Evolutionary conservation across 1,139 yeast species (phyloP).

Genomic region (Suhomyces bokatorum): DNA sequence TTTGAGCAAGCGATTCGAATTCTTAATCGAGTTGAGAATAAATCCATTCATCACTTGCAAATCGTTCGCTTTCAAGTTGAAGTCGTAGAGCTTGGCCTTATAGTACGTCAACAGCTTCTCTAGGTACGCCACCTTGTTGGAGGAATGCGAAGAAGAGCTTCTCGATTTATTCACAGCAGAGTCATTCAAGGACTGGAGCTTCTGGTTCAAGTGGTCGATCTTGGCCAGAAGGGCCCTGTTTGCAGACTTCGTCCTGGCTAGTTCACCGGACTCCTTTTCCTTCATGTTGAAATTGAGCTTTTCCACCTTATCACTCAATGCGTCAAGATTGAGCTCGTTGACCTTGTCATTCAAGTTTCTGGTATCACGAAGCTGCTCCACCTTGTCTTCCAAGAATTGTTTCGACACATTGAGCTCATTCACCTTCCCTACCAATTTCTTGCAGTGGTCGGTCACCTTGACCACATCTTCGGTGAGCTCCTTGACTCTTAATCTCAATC

Average conservation of each 20-base stretch:
- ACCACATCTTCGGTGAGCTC: conserved; percentile 27
- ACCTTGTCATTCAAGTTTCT: conserved; percentile 5
- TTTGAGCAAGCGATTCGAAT: conserved; percentile 40
- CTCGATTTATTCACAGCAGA: not conserved
- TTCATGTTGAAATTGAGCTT: conserved; percentile 13
- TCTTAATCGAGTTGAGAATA: conserved; percentile 46
- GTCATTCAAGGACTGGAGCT: conserved; percentile 12
- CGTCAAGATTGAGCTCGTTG: conserved; percentile 13
- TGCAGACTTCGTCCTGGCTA: conserved; percentile 16
- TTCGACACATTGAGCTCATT: conserved; percentile 19
- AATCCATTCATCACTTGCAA: conserved; percentile 53
- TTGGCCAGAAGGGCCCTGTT: conserved; percentile 21
- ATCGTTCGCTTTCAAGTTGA: conserved; percentile 45
- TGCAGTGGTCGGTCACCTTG: conserved; percentile 31
- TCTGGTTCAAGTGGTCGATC: conserved; percentile 21
- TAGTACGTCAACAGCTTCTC: conserved; percentile 37
- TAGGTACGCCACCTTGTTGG: conserved; percentile 13
- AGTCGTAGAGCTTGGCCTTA: conserved; percentile 40
- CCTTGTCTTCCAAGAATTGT: conserved; percentile 6
- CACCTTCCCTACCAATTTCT: conserved; percentile 32
- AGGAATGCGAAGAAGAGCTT: not conserved
- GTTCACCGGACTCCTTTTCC: conserved; percentile 14
- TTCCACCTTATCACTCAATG: conserved; percentile 16
- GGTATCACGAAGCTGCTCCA: conserved; percentile 8
- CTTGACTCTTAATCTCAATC: conserved; percentile 24